Evolutionary conservation across 768 basidiomycete species (phyloP), one percentile per base, ranked within the genome.

Genomic region (Tremella yokohamensis): DNA sequence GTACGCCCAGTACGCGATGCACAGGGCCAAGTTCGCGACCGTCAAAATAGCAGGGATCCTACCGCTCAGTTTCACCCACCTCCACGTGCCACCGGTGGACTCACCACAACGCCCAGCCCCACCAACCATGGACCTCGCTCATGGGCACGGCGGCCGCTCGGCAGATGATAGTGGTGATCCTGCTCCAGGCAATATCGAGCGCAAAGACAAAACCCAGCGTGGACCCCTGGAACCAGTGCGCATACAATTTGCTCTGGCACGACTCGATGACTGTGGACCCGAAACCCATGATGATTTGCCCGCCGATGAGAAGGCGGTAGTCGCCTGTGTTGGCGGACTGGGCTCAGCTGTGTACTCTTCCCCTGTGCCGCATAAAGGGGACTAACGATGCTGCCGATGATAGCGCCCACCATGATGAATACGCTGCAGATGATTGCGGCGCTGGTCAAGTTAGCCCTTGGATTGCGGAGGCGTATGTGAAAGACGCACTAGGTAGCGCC

Each of bases 61-160:
- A 40, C 1, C 20, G 16, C 49, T 60, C 34, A 57, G 57, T 24
- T 18, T 45, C 13, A 18, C 20, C 8, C 19, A 8, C 4, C 8
- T 34, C 6, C 1, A 11, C 51, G 3, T 19, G 38, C 24, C n/a
- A 12, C 13, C n/a, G 39, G n/a, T 18, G 11, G 20, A 58, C 65
- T 60, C 55, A 63, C 75, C 75, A 76, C n/a, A 75, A 54, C 3
- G 69, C 63, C 75, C 75, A 76, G 4, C 67, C 69, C 66, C 67
- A 76, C 60, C 62, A 70, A 1, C 75, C 75, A 19, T 68, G 68
- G 56, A 67, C 62, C 40, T 70, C 38, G 16, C 54, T 60, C 62
- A 76, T 71, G 8, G 75, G 75, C 1, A 76, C 66, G 1, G 75
- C 66, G 11, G 69, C 60, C 1, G 63, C 54, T 37, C 62, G 64